A percentile compares a stretch with the other conserved stretches of the same genome.
Evolutionary conservation across 495 filamentous ascomycete genomes (phyloP).

Genomic region (Daldinia caldariorum): DNA sequence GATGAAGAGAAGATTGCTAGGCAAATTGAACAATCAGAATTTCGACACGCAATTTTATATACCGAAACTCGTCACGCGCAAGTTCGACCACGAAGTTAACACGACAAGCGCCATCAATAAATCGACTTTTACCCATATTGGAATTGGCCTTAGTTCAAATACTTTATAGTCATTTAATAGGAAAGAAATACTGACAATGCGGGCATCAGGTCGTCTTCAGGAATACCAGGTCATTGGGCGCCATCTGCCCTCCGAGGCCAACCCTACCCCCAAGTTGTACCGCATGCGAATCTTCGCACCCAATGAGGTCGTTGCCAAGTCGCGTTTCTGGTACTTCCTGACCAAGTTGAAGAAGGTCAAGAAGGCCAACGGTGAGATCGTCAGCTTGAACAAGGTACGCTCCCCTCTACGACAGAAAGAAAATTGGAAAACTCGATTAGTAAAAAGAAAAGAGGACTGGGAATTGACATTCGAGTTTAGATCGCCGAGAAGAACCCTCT

Average conservation of each 20-base stretch:
- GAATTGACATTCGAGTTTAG: constrained; percentile 57
- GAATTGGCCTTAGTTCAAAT: not conserved
- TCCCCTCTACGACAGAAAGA: not conserved
- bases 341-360: constrained; percentile 99
- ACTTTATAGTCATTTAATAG: not conserved
- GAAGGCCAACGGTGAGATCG: constrained; percentile 99
- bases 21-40: not conserved
- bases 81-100: not conserved
- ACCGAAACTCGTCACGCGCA: not conserved
- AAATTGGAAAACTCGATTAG: not conserved
- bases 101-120: constrained; percentile 1
- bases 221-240: constrained; percentile 99
- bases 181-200: constrained; percentile 33
- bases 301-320: constrained; percentile 97
- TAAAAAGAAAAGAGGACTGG: not conserved
- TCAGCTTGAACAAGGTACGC: constrained; percentile 93
- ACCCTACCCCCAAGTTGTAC: constrained; percentile 96
- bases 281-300: constrained; percentile 99
- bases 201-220: constrained; percentile 85
- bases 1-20: not conserved
- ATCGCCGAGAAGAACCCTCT: constrained; percentile 98
- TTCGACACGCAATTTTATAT: not conserved
- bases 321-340: constrained; percentile 99
- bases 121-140: not conserved
- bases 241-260: constrained; percentile 94